Conservation (phyloP, 306 rosid genomes). For the Vigna radiata region DNA sequence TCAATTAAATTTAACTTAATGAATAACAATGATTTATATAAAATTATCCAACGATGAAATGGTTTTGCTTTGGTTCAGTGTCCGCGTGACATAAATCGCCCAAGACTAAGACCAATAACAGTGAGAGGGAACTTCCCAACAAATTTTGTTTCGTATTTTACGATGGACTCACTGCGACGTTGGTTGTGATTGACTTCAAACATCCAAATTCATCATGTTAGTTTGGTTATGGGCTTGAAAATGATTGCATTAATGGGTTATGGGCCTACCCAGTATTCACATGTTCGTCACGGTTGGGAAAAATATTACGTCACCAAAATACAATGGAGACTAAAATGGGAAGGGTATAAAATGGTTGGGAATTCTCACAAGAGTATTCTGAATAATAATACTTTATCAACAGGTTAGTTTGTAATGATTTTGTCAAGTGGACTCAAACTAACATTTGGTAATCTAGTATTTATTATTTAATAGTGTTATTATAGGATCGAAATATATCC, state of each 20-base stretch:
- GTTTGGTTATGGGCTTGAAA: neutral
- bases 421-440: no score
- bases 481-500: no score
- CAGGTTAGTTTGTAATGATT: no score
- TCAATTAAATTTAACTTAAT: neutral
- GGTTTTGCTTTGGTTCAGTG: neutral
- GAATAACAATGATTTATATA: neutral
- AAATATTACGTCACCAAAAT: no score
- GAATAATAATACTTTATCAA: no score
- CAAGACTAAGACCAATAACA: neutral
- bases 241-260: conserved; percentile 6
- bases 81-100: neutral
- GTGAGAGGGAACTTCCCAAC: neutral
- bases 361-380: no score
- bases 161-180: neutral
- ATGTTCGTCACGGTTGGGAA: neutral
- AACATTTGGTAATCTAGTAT: no score
- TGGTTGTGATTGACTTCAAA: neutral
- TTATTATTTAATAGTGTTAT: no score
- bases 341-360: no score
- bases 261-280: neutral
- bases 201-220: neutral
- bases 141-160: neutral
- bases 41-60: neutral
- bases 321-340: no score